Evolutionary conservation across 2,329 filamentous ascomycete species (phyloP), one percentile per base, ranked within the genome.

Genomic region (Pseudogymnoascus sp.): DNA sequence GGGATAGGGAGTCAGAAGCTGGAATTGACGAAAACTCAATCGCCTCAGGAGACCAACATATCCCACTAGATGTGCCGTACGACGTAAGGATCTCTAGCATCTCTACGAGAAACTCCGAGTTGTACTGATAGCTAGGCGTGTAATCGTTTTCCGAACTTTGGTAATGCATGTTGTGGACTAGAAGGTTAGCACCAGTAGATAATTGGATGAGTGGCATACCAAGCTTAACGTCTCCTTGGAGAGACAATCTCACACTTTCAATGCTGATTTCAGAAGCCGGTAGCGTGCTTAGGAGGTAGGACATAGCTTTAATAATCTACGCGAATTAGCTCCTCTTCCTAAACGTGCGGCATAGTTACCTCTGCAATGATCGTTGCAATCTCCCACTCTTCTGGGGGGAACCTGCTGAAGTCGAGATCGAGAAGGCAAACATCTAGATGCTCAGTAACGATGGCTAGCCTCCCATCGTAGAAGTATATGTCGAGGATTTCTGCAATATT

Each of bases 281-380:
- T 3, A 39, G 15, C 36, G 9, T 2, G 7, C 9, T 39, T n/a
- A 39, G 9, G 37, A 65, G 60, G 58, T 66, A 66, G 60, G 39
- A 50, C 60, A 66, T 64, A 13, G 58, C 64, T 62, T 65, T 66
- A 35, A 64, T 62, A 37, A 66, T 29, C 60, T 66, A 41, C 9
- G 59, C 33, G 54, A n/a, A 37, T 37, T 37, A n/a, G n/a, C n/a
- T n/a, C n/a, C n/a, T n/a, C n/a, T n/a, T n/a, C n/a, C n/a, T n/a
- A n/a, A n/a, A n/a, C 13, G 36, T 4, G 3, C 15, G 4, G 36
- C 15, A 15, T 37, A 15, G 24, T 60, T 15, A 64, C 61, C 60
- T 66, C 58, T 61, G 57, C 35, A 61, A 66, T 60, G 62, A 66
- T 64, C 1, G 60, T 66, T 61, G 60, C 63, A 58, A 66, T 63